These are phyloP conservation scores for Hygrophorus russula DNA, from an alignment of 768 basidiomycete species.

Conservation along the genomic window DNA sequence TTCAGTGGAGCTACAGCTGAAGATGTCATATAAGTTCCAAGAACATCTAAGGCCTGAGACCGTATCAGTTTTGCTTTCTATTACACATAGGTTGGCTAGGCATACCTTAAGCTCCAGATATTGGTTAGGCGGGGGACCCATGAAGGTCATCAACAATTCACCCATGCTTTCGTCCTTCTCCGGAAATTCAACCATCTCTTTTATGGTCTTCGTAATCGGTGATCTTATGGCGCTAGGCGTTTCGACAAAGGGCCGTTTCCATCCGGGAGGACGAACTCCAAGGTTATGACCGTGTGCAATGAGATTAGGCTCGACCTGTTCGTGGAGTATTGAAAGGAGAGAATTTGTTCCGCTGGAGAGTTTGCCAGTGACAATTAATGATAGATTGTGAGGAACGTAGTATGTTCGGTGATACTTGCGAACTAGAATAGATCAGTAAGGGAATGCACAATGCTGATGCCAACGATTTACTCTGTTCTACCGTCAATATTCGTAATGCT, in stretches of 20 bases:
- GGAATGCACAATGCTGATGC: constrained; percentile 4
- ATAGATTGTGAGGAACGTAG: constrained; percentile 91
- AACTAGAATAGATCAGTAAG: constrained; percentile 37
- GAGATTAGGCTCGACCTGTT: constrained; percentile 74
- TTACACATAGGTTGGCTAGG: background rate
- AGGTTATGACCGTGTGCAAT: constrained; percentile 61
- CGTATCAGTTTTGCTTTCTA: background rate
- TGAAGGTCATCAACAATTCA: constrained; percentile 66
- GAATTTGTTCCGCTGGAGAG: constrained; percentile 65
- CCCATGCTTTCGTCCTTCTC: constrained; percentile 95
- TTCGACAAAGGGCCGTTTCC: constrained; percentile 93
- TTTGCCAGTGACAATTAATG: constrained; percentile 82
- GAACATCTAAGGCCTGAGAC: constrained; percentile 66
- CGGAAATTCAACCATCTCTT: constrained; percentile 79
- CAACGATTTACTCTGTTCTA: constrained; percentile 66
- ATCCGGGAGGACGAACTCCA: constrained; percentile 63
- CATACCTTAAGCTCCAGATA: constrained; percentile 63
- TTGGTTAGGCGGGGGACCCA: constrained; percentile 65
- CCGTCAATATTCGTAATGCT: constrained; percentile 71
- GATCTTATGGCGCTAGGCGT: constrained; percentile 59
- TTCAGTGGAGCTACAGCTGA: constrained; percentile 72
- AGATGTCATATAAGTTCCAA: constrained; percentile 83
- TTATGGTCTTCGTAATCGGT: constrained; percentile 38
- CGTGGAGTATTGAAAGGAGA: constrained; percentile 73
- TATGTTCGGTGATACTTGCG: constrained; percentile 79